Evolutionary conservation across 1,284 basidiomycete genomes (phyloP), one percentile per base, ranked within the genome.

Genomic region (Erythrobasidium hasegawianum): DNA sequence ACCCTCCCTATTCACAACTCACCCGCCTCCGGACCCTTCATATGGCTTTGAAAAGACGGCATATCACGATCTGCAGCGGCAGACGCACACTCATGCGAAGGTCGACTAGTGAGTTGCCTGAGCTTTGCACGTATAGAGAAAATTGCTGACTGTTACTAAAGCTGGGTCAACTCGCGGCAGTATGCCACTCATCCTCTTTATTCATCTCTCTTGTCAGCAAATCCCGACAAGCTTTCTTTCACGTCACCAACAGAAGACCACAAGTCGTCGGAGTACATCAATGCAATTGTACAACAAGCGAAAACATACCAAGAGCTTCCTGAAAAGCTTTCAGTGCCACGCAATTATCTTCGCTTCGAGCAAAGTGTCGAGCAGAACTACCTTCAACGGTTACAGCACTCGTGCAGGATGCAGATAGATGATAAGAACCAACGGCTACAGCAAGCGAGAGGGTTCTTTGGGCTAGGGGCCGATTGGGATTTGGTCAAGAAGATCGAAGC

Each of bases 381-480:
- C 75, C 86, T 86, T 5, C 82, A 85, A 67, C 82, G 84, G 59
- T 78, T 91, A 58, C 88, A 87, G 73, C 75, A 80, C 33, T 80
- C 85, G 69, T 95, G 93, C 77, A 84, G 87, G 73, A 78, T 78
- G 5, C 84, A 84, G 52, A 68, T 85, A 61, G 85, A 88, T 69
- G 76, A 79, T 68, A 85, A 85, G 73, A 81, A 86, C 72, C 83
- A 85, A 65, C 79, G 81, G 68, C 86, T 87, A 73, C 86, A 90
- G 53, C 81, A 84, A 3, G 87, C 90, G 71, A 79, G 89, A 2
- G 93, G 92, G 1, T 79, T 95, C 71, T 91, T 96, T 75, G 93
- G 92, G 1, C 80, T 93, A 67, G 88, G 90, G 20, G 88, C 90
- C 18, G 87, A 96, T 76, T 90, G 88, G 86, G 87, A 89, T 52